These are phyloP conservation scores for Neurospora terricola DNA, from an alignment of 495 filamentous ascomycete species.

Conservation along the genomic window DNA sequence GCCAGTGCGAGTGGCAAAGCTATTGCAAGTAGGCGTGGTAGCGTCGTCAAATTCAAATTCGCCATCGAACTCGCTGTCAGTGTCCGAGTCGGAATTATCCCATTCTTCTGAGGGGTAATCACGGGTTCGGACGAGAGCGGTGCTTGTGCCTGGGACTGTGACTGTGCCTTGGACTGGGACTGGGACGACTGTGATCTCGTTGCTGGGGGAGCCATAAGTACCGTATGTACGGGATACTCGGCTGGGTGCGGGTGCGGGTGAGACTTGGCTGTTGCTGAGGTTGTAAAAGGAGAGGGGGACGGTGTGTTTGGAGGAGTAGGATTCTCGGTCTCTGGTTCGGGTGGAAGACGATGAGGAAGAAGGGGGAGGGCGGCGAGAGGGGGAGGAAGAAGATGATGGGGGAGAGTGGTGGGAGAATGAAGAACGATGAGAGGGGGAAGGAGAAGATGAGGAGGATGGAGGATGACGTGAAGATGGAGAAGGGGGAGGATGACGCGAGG, in stretches of 20 bases:
- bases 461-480: background rate
- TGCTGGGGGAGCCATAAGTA: too few species aligned
- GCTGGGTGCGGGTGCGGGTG: background rate
- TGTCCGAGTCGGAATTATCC: background rate
- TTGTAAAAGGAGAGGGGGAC: conserved; percentile 16
- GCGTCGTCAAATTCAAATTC: background rate
- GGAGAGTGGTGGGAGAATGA: background rate
- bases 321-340: background rate
- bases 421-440: background rate
- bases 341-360: background rate
- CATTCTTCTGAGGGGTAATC: background rate
- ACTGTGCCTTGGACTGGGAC: background rate
- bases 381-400: background rate
- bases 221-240: background rate
- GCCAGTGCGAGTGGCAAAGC: background rate
- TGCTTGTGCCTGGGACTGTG: background rate
- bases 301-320: conserved; percentile 48
- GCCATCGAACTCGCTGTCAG: background rate
- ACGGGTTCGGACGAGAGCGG: background rate
- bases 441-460: background rate
- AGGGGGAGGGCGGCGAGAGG: background rate
- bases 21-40: background rate
- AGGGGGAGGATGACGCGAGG: background rate
- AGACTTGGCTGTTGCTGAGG: background rate
- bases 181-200: background rate